Evolutionary conservation across 768 basidiomycete genomes (phyloP), one percentile per base, ranked within the genome.

Genomic region (Leccinum subgranulosum): DNA sequence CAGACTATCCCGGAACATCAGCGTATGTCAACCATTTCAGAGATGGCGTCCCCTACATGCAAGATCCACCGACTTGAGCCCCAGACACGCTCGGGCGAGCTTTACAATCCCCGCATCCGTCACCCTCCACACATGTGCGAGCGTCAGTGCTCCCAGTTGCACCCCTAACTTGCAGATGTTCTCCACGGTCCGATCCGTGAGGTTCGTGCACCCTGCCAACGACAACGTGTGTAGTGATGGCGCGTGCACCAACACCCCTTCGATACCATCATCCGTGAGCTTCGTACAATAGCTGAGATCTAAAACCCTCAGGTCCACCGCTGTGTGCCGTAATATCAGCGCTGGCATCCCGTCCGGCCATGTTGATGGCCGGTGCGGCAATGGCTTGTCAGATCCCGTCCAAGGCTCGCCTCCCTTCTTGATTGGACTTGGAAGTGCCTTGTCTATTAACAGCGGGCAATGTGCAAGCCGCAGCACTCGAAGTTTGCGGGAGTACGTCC

Each of bases 21-120:
- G 64, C 33, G 54, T 43, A 54, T 21, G 3, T 1, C 14, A 52
- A 49, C 52, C 33, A 52, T 58, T 15, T 3, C 23, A 58, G 23
- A 62, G 56, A 52, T 15, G 28, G 34, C 1, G 17, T 27, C 47
- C 25, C 91, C 74, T 70, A 94, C 93, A 92, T 49, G 92, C 90
- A 49, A 97, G 76, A 71, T 97, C 95, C 61, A 97, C 79, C 66
- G 88, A 90, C 55, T 87, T 80, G 51, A 98, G 75, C 36, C 88
- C 82, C 0, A 78, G 75, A 69, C 94, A 98, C 17, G 79, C 72
- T 27, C 87, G 80, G 6, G 85, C 87, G 46, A 97, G 72, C 58
- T 79, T 78, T 47, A 86, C 79, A 15, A 97, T 77, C 2, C 81
- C 89, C 7, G 70, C 74, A 66, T 97, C 95, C 43, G 94, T 96